These are phyloP conservation scores for Tetrapisispora arboricola DNA, from an alignment of 805 yeast genomes.

Conservation along the genomic window DNA sequence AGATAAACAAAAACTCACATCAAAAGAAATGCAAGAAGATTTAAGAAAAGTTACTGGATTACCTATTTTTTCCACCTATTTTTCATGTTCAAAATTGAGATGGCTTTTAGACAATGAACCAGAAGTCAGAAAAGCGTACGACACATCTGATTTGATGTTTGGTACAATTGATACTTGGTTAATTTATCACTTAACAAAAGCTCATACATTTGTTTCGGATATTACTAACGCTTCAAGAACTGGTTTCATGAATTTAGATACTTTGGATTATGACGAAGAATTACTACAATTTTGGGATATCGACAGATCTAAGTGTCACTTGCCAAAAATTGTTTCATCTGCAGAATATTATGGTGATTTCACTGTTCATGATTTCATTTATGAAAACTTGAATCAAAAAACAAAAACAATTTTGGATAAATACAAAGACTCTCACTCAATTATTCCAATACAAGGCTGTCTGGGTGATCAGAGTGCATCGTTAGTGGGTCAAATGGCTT, in stretches of 20 bases:
- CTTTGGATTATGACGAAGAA: slow-evolving; percentile 63
- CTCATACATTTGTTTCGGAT: slow-evolving; percentile 66
- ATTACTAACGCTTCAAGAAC: slow-evolving; percentile 89
- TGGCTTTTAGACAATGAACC: slow-evolving; percentile 83
- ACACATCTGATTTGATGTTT: slow-evolving; percentile 71
- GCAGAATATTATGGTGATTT: slow-evolving; percentile 72
- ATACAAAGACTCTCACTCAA: slow-evolving; percentile 26
- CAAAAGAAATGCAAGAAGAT: slow-evolving; percentile 45
- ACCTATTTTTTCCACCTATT: slow-evolving; percentile 75
- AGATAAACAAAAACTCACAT: slow-evolving; percentile 44
- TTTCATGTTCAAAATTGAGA: slow-evolving; percentile 78
- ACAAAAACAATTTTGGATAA: slow-evolving; percentile 39
- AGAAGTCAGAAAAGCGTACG: slow-evolving; percentile 55
- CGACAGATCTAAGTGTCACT: slow-evolving; percentile 49
- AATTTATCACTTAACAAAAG: slow-evolving; percentile 68
- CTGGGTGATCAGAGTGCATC: slow-evolving; percentile 94
- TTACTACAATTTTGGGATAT: slow-evolving; percentile 72
- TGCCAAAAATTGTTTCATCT: slow-evolving; percentile 73
- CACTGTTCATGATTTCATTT: slow-evolving; percentile 35
- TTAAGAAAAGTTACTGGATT: slow-evolving; percentile 66
- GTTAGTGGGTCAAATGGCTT: slow-evolving; percentile 83
- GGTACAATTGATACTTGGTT: slow-evolving; percentile 96
- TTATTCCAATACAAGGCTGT: slow-evolving; percentile 78
- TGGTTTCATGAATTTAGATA: slow-evolving; percentile 74
- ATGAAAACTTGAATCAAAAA: not conserved